Base-by-base conservation (phyloP, 2,329 filamentous ascomycete species). In the Penicillium concentricum region DNA sequence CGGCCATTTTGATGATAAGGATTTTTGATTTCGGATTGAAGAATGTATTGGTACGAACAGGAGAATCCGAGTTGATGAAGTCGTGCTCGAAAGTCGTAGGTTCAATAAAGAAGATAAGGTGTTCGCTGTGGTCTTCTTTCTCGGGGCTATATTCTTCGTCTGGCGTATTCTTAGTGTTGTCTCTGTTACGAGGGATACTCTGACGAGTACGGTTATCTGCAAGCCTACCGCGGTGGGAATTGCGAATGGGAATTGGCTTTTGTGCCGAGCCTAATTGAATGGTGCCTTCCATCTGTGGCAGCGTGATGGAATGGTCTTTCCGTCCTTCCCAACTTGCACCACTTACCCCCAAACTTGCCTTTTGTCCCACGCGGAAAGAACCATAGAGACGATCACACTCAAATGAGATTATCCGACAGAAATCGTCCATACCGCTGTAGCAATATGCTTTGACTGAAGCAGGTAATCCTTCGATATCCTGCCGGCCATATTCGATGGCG, bases 371-470 rank as follows among this genome's bases (percentile, higher is more conserved):
- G 24, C 41, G 41, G 41, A 30, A 44, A 30, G 41, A 18, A 28
- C 41, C n/a, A 38, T 53, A 45, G 26, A 53, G 41, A 46, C 50
- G 50, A 46, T n/a, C 28, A 45, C 15, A 2, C 41, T 53, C 41
- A 38, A 35, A 37, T 9, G n/a, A 35, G 20, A 53, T 46, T 24
- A 53, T 24, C n/a, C 8, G 42, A 35, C 30, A 39, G 28, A 53
- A 46, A 32, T 53, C 50, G 15, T 53, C 24, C 41, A 53, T 53
- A 46, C 32, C 16, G 10, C 28, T 38, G 39, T 46, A 53, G 42
- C 35, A 24, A 53, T 53, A 53, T 38, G 37, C 32, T 24, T 38
- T 53, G 22, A 53, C 50, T 34, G 50, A 53, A 46, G 50, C 22
- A 30, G 50, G 13, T 39, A 53, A 26, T 24, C 24, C 50, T 45